These are phyloP conservation scores for Talaromyces atroroseus DNA, from an alignment of 2,329 filamentous ascomycete genomes.

Conservation along the genomic window DNA sequence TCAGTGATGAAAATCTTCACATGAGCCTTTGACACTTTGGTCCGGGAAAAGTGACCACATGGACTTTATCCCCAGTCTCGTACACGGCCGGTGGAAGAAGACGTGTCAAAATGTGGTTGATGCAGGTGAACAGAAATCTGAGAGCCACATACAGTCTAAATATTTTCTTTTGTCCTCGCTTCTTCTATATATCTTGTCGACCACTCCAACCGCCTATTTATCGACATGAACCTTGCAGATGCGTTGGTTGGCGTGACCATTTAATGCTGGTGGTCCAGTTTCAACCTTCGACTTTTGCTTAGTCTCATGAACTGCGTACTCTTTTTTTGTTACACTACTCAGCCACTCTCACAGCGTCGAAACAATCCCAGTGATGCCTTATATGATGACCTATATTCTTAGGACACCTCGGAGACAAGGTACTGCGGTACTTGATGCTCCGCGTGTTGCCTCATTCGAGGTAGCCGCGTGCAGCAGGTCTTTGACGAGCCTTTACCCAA, in stretches of 20 bases:
- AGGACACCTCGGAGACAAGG: slow-evolving; percentile 25
- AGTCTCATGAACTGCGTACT: not conserved
- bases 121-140: slow-evolving; percentile 46
- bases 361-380: slow-evolving; percentile 17
- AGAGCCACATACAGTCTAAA: slow-evolving; percentile 26
- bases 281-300: not conserved
- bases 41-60: slow-evolving; percentile 16
- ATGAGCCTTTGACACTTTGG: slow-evolving; percentile 32
- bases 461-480: slow-evolving; percentile 30
- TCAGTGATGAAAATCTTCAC: slow-evolving; percentile 37
- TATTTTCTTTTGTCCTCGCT: not conserved
- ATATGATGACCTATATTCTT: slow-evolving; percentile 26
- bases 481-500: slow-evolving; percentile 31
- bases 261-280: slow-evolving; percentile 8
- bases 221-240: not conserved
- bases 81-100: slow-evolving; percentile 32
- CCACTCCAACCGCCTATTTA: not conserved
- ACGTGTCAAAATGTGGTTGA: slow-evolving; percentile 32
- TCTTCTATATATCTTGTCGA: not conserved
- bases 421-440: slow-evolving; percentile 20
- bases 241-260: slow-evolving; percentile 1
- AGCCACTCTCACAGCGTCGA: not conserved
- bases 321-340: not conserved
- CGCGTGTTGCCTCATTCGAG: slow-evolving; percentile 25
- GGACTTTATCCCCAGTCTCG: slow-evolving; percentile 32